Base-by-base conservation (phyloP, 345 rosid species). In the Garcia nutans region DNA sequence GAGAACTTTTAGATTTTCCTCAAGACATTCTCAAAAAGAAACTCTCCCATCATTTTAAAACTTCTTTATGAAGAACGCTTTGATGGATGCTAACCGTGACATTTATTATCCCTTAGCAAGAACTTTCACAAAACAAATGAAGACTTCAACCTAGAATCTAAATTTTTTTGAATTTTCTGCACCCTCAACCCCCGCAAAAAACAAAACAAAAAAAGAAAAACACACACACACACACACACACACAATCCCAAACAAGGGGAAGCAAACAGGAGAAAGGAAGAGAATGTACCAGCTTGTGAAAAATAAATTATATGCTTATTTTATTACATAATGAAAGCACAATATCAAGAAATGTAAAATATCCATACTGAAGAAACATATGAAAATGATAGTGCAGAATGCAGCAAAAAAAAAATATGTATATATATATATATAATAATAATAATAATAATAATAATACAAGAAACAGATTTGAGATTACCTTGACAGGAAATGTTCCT, bases 401-500 rank as follows among this genome's bases (percentile, higher is more conserved):
- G 20, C 37, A 16, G 8, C 10, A 52, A 19, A n/a, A n/a, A n/a
- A n/a, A n/a, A n/a, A n/a, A n/a, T n/a, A n/a, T n/a, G n/a, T n/a
- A n/a, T n/a, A n/a, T n/a, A n/a, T n/a, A n/a, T n/a, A n/a, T n/a
- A n/a, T n/a, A n/a, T n/a, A n/a, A n/a, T n/a, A n/a, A n/a, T n/a
- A n/a, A 11, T 6, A 24, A 70, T 28, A 28, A 28, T 28, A 28
- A 28, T 28, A 58, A 68, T 15, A 45, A 16, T n/a, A 68, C 62
- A 71, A 42, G 42, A 80, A 28, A 66, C 28, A n/a, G 23, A 58
- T 50, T 23, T 73, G 8, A 49, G 49, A 66, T 68, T 86, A 96
- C 99, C 97, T 96, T 93, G 81, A 93, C 97, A 78, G 99, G 99
- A 86, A 96, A 96, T 77, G 98, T 96, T 77, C 98, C 99, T 41